Base-by-base conservation (phyloP, 257 asterid genomes). In the Petunia axillaris region DNA sequence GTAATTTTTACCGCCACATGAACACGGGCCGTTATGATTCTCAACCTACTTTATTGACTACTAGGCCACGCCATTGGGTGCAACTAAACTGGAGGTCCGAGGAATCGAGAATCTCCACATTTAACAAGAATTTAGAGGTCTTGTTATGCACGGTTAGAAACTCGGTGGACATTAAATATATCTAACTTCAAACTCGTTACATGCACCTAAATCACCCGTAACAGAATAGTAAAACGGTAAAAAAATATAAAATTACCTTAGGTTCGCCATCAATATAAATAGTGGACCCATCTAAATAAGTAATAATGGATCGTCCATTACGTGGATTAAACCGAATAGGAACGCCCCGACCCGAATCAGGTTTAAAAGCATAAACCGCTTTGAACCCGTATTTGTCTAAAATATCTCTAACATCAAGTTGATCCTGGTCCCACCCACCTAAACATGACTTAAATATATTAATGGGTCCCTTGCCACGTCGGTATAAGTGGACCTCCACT, bases 221-320 rank as follows among this genome's bases (percentile, higher is more conserved):
- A 62, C 8, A 62, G 8, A 62, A 35, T 15, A 3, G 13, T 62
- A 39, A 54, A 11, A 5, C 4, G 59, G 6, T 54, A 54, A 15
- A 55, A 46, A 55, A 5, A 62, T n/a, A 4, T 64, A 3, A 35
- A 79, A n/a, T 48, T 75, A 81, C 81, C 84, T 75, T 62, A 9
- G 84, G 84, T 52, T 81, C 84, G 50, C 84, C 81, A 6, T 81
- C 84, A 48, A 81, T 14, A 43, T 74, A 37, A 8, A 75, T 81
- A 3, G 1, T 37, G 16, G 84, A 74, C 63, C 84, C 81, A 75
- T 81, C 67, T 2, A 0, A 44, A 71, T 81, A 75, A 9, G 77
- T 76, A 41, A 81, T 16, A 1, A 81, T 46, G 0, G 84, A 81
- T 52, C 81, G 44, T 15, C 84, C 84, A 53, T 81, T 81, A 16